Evolutionary conservation across 495 filamentous ascomycete genomes (phyloP).

Genomic region (Sphaerosporella brunnea): DNA sequence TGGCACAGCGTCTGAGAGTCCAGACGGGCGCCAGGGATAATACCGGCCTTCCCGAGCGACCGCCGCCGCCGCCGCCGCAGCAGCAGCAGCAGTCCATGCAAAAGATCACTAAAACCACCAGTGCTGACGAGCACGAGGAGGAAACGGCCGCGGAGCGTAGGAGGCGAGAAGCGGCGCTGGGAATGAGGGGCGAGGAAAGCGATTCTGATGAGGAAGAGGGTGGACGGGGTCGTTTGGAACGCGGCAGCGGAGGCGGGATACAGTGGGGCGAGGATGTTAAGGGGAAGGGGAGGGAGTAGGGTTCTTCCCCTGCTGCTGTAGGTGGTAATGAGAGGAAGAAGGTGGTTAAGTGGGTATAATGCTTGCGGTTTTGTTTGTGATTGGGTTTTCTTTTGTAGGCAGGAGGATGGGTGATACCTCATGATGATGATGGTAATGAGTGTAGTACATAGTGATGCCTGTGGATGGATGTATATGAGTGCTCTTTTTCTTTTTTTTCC

Average conservation of each 20-base stretch:
- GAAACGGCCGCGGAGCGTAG: conserved; percentile 74
- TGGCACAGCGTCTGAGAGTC: not conserved
- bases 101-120: not conserved
- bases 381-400: too few species aligned
- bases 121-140: conserved; percentile 7
- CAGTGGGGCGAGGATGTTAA: conserved; percentile 6
- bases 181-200: conserved; percentile 34
- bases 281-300: conserved; percentile 3
- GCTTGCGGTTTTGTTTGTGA: too few species aligned
- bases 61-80: not conserved
- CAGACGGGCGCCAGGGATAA: conserved; percentile 2
- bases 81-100: not conserved
- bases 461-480: too few species aligned
- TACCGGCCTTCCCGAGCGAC: not conserved
- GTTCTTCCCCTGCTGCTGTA: too few species aligned
- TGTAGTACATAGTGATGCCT: too few species aligned
- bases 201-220: conserved; percentile 26
- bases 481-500: not conserved
- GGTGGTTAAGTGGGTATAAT: too few species aligned
- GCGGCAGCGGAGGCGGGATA: not conserved
- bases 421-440: too few species aligned
- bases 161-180: conserved; percentile 71
- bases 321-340: too few species aligned
- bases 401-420: too few species aligned
- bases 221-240: not conserved